phyloP scores from a whole-genome alignment of 2,329 filamentous ascomycete genomes.

The Bertia moriformis region DNA sequence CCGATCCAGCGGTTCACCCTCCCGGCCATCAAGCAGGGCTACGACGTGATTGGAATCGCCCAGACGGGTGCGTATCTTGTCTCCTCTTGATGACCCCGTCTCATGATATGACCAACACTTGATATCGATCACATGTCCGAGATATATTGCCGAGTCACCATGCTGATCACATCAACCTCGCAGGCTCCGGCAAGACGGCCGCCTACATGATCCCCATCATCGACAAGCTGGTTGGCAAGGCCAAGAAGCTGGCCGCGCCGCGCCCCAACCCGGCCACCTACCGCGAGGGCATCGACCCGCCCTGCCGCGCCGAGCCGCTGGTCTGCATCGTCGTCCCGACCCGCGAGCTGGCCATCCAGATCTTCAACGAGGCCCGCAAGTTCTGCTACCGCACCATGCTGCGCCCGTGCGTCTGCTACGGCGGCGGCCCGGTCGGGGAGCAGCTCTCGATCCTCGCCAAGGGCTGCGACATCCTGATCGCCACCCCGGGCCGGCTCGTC shows the following conservation, averaged over 20 bases:
- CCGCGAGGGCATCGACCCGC: constrained; percentile 24
- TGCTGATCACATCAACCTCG: constrained; percentile 4
- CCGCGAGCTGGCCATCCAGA: constrained; percentile 81
- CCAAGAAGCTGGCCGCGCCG: constrained; percentile 67
- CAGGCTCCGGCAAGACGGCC: constrained; percentile 91
- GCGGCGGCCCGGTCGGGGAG: constrained; percentile 57
- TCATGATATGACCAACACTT: constrained; percentile 1
- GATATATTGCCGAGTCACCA: neutral
- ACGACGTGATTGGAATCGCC: constrained; percentile 77
- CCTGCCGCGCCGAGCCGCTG: constrained; percentile 67
- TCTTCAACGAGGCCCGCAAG: constrained; percentile 85
- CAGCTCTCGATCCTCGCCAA: constrained; percentile 62
- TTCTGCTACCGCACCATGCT: constrained; percentile 92
- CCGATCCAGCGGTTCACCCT: constrained; percentile 79
- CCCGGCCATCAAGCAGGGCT: constrained; percentile 60
- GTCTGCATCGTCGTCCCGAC: constrained; percentile 76
- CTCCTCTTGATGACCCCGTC: neutral
- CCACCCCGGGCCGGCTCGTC: constrained; percentile 70
- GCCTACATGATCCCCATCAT: constrained; percentile 81
- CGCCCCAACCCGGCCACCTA: constrained; percentile 53
- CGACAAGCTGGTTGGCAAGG: constrained; percentile 89
- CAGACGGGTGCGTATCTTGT: constrained; percentile 68
- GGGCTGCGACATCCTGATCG: constrained; percentile 82
- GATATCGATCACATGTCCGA: no score
- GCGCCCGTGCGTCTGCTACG: constrained; percentile 78